phyloP scores from a whole-genome alignment of 2,329 filamentous ascomycete genomes.

The Pseudofabraea citricarpa region DNA sequence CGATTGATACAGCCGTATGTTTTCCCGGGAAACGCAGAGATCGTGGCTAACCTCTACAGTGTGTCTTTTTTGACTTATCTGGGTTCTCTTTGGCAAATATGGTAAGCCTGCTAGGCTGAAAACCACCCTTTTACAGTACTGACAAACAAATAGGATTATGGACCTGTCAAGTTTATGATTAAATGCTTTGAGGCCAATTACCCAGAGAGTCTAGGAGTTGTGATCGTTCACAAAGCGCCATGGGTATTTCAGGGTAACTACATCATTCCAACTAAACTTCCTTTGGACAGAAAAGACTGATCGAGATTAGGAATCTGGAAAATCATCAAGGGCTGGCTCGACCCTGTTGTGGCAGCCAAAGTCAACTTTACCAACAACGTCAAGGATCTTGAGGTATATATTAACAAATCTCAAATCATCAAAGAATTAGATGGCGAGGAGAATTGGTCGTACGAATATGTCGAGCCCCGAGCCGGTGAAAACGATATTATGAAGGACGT shows the following conservation, averaged over 20 bases:
- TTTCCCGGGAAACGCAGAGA: background rate
- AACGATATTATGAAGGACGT: conserved; percentile 69
- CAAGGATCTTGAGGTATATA: conserved; percentile 73
- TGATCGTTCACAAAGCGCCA: conserved; percentile 91
- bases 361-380: conserved; percentile 86
- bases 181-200: conserved; percentile 99
- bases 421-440: conserved; percentile 85
- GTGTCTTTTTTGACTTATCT: conserved; percentile 93
- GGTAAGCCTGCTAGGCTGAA: conserved; percentile 44
- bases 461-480: conserved; percentile 71
- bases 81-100: conserved; percentile 92
- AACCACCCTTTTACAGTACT: background rate
- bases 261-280: background rate
- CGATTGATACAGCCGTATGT: conserved; percentile 86
- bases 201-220: conserved; percentile 82
- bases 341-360: conserved; percentile 91
- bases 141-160: conserved; percentile 63
- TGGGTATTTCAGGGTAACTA: conserved; percentile 85
- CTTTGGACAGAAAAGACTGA: no score
- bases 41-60: conserved; percentile 43
- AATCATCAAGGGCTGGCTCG: conserved; percentile 92
- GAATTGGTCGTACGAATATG: conserved; percentile 77
- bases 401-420: conserved; percentile 65
- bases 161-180: conserved; percentile 98
- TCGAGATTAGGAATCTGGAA: conserved; percentile 84